phyloP scores from a whole-genome alignment of 2,329 filamentous ascomycete species.

The Aspergillus melleus region DNA sequence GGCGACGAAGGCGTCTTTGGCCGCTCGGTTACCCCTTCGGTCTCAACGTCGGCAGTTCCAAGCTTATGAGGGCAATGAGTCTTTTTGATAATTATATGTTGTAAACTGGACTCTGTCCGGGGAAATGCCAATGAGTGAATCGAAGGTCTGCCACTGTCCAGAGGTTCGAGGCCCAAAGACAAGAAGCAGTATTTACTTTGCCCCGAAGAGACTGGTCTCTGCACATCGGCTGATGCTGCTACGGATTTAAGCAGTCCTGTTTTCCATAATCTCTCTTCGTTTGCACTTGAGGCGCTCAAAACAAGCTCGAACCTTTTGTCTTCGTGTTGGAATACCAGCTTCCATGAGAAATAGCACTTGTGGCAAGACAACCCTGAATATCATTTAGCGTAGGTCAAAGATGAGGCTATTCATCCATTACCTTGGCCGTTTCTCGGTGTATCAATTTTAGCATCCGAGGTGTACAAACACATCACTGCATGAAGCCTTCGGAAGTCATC shows the following conservation, averaged over 20 bases:
- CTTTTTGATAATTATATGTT: slow-evolving; percentile 83
- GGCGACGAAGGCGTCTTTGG: slow-evolving; percentile 73
- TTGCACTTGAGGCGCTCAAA: slow-evolving; percentile 78
- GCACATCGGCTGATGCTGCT: slow-evolving; percentile 51
- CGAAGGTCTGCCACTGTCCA: slow-evolving; percentile 66
- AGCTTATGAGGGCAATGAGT: slow-evolving; percentile 68
- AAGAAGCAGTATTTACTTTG: slow-evolving; percentile 43
- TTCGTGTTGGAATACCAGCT: slow-evolving; percentile 77
- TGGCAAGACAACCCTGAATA: slow-evolving; percentile 77
- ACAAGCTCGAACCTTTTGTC: slow-evolving; percentile 80
- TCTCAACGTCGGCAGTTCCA: slow-evolving; percentile 45
- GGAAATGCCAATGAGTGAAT: slow-evolving; percentile 77
- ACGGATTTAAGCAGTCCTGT: slow-evolving; percentile 60
- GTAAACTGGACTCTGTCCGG: slow-evolving; percentile 65
- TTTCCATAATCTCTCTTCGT: slow-evolving; percentile 80
- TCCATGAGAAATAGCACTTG: slow-evolving; percentile 86
- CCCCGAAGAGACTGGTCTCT: slow-evolving; percentile 42
- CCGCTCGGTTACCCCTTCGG: slow-evolving; percentile 63
- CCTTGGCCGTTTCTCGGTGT: slow-evolving; percentile 37
- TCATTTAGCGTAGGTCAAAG: slow-evolving; percentile 12
- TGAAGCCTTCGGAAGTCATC: slow-evolving; percentile 68
- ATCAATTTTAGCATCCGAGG: slow-evolving; percentile 46
- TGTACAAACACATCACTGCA: slow-evolving; percentile 71
- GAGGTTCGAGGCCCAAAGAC: slow-evolving; percentile 67
- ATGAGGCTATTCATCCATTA: slow-evolving; percentile 15